Evolutionary conservation across 2,329 filamentous ascomycete species (phyloP), one percentile per base, ranked within the genome.

Genomic region (Alternaria gansuensis): DNA sequence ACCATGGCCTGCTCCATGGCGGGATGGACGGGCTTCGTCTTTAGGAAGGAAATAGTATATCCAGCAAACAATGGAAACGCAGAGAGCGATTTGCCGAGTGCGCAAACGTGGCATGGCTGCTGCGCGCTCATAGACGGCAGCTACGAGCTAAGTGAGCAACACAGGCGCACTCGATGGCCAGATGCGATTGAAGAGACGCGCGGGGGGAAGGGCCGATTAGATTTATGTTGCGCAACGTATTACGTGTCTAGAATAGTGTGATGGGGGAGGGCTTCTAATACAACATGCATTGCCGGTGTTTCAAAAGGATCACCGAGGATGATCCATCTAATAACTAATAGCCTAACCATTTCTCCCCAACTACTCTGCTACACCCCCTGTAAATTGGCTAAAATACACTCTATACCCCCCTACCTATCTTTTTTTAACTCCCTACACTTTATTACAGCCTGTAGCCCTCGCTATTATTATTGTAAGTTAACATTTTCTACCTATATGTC

Each of bases 31-130:
- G 5, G 59, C 41, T 29, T 67, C 36, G 28, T 71, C 54, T 21
- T 34, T 26, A 3, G 72, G 71, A 4, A 75, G 57, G 46, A 71
- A 65, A 44, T 66, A 67, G 57, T 71, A 76, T 28, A 75, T 45
- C 51, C 69, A 67, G 26, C 75, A 39, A 36, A 75, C 14, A 31
- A 75, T 57, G 26, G 69, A 31, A 24, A 68, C 67, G 60, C 68
- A 69, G 34, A 73, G 40, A 9, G 60, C 62, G 14, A 73, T 65
- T 59, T 71, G 67, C 51, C 73, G 68, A 26, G 60, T 66, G 51
- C 73, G 73, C 49, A 75, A 59, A 36, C 71, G 71, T 51, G 69
- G 65, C 72, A 75, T 75, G 23, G 26, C 49, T 48, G 41, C 33
- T 31, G 36, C 51, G 49, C 43, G 43, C 56, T 64, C 59, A 63